A percentile compares a stretch with the other conserved stretches of the same genome.
Evolutionary conservation across 768 basidiomycete species (phyloP).

Genomic region (Mycena capillaripes): DNA sequence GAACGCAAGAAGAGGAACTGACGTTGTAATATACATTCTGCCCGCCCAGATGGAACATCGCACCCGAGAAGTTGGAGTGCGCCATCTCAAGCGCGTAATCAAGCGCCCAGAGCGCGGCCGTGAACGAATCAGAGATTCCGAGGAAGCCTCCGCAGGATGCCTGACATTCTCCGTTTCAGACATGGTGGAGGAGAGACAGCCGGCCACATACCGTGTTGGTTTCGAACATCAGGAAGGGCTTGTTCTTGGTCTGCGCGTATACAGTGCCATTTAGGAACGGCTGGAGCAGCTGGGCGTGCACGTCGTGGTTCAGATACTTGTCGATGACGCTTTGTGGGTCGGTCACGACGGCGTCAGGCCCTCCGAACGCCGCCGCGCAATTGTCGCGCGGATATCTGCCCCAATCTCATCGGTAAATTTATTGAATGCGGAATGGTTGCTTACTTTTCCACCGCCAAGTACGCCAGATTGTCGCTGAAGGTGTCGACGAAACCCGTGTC

Average conservation of each 20-base stretch:
- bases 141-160: neutral
- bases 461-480: neutral
- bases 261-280: neutral
- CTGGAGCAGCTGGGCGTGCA: neutral
- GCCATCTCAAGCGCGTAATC: slow-evolving; percentile 70
- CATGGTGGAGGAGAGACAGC: neutral
- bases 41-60: slow-evolving; percentile 45
- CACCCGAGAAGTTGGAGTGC: slow-evolving; percentile 60
- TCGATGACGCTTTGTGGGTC: neutral
- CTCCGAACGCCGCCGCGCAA: neutral
- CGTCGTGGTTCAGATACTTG: neutral
- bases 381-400: neutral
- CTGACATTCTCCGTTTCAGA: neutral
- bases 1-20: neutral
- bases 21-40: slow-evolving; percentile 50
- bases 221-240: neutral
- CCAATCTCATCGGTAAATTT: neutral
- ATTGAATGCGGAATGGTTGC: neutral
- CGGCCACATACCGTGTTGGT: neutral
- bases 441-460: neutral
- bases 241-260: neutral
- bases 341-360: neutral
- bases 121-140: neutral
- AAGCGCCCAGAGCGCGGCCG: slow-evolving; percentile 60
- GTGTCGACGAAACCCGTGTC: neutral